phyloP scores from a whole-genome alignment of 257 asterid species.

The Scutellaria barbata region DNA sequence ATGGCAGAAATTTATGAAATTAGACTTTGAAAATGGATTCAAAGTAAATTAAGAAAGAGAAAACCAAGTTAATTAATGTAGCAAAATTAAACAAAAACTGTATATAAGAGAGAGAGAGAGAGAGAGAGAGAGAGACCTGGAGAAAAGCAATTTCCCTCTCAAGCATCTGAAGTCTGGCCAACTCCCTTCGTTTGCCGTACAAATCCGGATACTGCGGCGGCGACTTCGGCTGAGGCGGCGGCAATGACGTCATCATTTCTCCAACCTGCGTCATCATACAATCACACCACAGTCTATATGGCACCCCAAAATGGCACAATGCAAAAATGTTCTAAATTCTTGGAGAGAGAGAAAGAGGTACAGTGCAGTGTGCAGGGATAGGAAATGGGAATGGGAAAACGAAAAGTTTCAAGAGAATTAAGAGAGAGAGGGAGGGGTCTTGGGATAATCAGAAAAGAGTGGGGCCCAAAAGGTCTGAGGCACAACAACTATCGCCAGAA shows the following conservation, averaged over 20 bases:
- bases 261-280: background rate
- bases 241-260: conserved; percentile 55
- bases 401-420: background rate
- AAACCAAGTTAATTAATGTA: background rate
- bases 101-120: background rate
- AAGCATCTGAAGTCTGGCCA: conserved; percentile 73
- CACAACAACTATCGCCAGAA: conserved; percentile 61
- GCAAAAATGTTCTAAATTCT: background rate
- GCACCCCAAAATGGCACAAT: too few species aligned
- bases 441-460: conserved; percentile 8
- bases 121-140: conserved; percentile 48
- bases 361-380: conserved; percentile 3
- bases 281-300: too few species aligned
- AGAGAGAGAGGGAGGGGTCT: conserved; percentile 25
- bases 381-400: conserved; percentile 34
- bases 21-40: background rate
- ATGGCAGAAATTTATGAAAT: background rate
- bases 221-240: conserved; percentile 87
- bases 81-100: background rate
- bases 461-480: conserved; percentile 59
- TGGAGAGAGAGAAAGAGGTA: conserved; percentile 16
- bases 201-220: conserved; percentile 92
- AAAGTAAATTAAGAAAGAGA: background rate
- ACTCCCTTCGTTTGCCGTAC: conserved; percentile 82
- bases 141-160: conserved; percentile 90